Conservation (phyloP, 805 yeast genomes). For the Barnettozyma californica region DNA sequence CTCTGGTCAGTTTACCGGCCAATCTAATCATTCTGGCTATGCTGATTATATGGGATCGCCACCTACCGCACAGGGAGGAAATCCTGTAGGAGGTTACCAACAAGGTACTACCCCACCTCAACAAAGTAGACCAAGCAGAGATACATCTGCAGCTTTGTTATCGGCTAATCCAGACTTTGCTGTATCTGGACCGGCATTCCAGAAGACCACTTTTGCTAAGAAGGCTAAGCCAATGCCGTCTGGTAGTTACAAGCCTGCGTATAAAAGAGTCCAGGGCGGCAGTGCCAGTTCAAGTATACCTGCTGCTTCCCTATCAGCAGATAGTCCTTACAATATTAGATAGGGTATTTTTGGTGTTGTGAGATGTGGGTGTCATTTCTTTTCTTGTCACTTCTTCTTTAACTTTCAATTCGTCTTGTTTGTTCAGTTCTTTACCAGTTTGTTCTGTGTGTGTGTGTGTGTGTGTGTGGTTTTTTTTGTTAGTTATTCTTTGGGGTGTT, state of each 20-base stretch:
- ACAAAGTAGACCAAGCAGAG: slow-evolving; percentile 6
- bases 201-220: slow-evolving; percentile 4
- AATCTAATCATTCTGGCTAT: background rate
- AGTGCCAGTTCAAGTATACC: slow-evolving; percentile 30
- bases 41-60: background rate
- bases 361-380: background rate
- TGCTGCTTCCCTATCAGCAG: slow-evolving; percentile 35
- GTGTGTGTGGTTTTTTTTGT: background rate
- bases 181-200: slow-evolving; percentile 22
- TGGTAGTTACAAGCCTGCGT: slow-evolving; percentile 33
- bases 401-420: background rate
- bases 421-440: background rate
- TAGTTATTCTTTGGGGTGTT: background rate
- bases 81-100: background rate
- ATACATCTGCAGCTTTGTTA: slow-evolving; percentile 38
- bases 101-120: background rate
- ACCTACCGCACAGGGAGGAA: background rate
- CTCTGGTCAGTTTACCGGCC: background rate
- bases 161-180: slow-evolving; percentile 46
- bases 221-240: slow-evolving; percentile 11
- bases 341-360: slow-evolving; percentile 9
- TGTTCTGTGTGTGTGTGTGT: no score
- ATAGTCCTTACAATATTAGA: slow-evolving; percentile 41
- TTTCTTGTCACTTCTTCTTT: no score
- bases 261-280: slow-evolving; percentile 29